Base-by-base conservation (phyloP, 257 asterid genomes). In the Solanum peruvianum region DNA sequence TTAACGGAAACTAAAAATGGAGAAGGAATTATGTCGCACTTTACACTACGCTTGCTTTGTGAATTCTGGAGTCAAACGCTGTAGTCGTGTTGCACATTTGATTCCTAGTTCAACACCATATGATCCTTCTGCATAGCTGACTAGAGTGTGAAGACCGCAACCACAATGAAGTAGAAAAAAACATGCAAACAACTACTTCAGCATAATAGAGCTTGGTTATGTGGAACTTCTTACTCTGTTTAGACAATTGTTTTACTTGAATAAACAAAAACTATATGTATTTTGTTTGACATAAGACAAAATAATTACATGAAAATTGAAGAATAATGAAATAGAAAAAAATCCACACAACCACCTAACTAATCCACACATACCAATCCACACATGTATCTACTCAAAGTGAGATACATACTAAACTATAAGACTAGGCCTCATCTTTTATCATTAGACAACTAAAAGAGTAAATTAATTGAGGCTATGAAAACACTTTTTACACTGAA, bases 121-220 rank as follows among this genome's bases (percentile, higher is more conserved):
- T 92, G 81, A 95, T 91, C 88, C 98, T 95, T 89, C 94, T 95
- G 86, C 93, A 95, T 23, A 95, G 86, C 96, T 56, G 95, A 94
- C 69, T 94, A 72, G 86, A 92, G 89, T 81, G 92, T 92, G 56
- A 87, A 86, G 71, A 86, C 85, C 56, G 91, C 95, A 70, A 89
- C 45, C 80, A 91, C 89, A 56, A 91, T 41, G 92, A 92, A 49
- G 94, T 42, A 73, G 90, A 88, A 37, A 94, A 93, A 33, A 96
- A 92, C 89, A 91, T 58, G 91, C 92, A 89, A 67, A 91, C 87
- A 49, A 0, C 58, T 49, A 49, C 58, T 49, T 49, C 21, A 49
- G 0, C 21, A 49, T 49, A 0, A 49, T 49, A 49, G 9, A 49
- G 58, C 58, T 49, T 0, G 5, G 58, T 49, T 14, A 49, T 49